phyloP scores from a whole-genome alignment of 345 rosid species.

The Salix arbutifolia region DNA sequence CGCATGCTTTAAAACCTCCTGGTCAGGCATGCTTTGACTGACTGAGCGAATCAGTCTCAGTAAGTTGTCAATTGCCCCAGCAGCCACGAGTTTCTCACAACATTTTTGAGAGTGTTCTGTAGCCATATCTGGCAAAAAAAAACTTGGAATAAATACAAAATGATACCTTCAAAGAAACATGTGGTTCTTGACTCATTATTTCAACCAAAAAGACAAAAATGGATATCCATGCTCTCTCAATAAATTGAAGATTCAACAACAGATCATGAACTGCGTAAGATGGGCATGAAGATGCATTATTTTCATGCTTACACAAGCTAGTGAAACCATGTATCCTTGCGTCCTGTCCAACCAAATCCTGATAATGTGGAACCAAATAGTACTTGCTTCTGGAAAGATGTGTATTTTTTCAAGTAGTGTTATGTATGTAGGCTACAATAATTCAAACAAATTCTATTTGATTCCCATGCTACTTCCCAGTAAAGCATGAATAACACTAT shows the following conservation, averaged over 20 bases:
- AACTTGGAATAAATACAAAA: neutral
- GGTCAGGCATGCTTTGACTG: slow-evolving; percentile 89
- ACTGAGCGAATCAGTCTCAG: slow-evolving; percentile 61
- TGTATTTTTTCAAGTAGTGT: neutral
- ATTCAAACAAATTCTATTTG: no score
- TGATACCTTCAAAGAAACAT: neutral
- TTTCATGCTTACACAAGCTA: neutral
- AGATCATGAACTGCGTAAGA: neutral
- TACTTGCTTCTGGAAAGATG: neutral
- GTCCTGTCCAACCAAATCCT: neutral
- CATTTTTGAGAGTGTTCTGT: slow-evolving; percentile 75
- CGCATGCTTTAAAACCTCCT: slow-evolving; percentile 72
- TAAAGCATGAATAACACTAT: no score
- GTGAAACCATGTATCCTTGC: neutral
- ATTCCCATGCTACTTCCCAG: no score
- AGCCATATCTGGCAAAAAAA: slow-evolving; percentile 47
- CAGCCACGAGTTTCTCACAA: slow-evolving; percentile 81
- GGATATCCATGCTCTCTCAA: no score
- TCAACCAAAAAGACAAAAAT: neutral
- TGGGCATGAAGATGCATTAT: no score
- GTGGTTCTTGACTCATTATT: neutral
- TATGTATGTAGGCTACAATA: neutral
- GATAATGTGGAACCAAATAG: neutral
- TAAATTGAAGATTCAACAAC: neutral
- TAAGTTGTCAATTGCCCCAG: slow-evolving; percentile 68